phyloP scores from a whole-genome alignment of 1,284 basidiomycete genomes.

The Trichosporon faecale region DNA sequence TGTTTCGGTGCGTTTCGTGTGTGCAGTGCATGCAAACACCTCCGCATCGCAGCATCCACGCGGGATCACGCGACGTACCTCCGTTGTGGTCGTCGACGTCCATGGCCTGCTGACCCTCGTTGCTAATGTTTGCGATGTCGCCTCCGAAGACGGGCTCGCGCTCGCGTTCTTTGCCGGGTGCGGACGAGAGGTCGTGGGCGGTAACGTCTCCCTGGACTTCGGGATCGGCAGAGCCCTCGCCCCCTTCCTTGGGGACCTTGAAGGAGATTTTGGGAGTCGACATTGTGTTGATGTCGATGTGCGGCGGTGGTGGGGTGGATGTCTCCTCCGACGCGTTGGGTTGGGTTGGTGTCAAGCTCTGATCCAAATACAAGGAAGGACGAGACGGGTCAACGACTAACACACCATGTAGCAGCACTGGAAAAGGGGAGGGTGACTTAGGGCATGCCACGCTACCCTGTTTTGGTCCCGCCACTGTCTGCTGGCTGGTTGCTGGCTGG shows the following conservation, averaged over 20 bases:
- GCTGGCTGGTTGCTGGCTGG: not conserved
- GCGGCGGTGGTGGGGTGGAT: constrained; percentile 16
- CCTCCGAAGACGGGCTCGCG: constrained; percentile 50
- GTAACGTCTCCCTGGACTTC: constrained; percentile 41
- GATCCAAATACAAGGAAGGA: constrained; percentile 9
- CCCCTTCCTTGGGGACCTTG: constrained; percentile 31
- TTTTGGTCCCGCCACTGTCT: not conserved
- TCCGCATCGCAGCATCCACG: not conserved
- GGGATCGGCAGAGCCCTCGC: constrained; percentile 19
- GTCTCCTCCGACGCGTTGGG: not conserved
- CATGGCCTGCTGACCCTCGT: constrained; percentile 31
- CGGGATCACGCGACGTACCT: constrained; percentile 22
- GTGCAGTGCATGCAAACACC: not conserved
- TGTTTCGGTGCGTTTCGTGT: not conserved
- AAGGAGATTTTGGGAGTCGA: constrained; percentile 49
- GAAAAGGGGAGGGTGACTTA: constrained; percentile 5
- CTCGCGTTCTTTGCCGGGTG: constrained; percentile 53
- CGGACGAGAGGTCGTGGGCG: constrained; percentile 44
- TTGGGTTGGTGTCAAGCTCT: not conserved
- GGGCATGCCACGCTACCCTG: not conserved
- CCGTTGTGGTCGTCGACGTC: constrained; percentile 33
- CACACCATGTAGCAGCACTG: not conserved
- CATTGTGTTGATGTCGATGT: constrained; percentile 25
- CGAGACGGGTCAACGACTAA: constrained; percentile 6
- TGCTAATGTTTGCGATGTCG: constrained; percentile 48